These are phyloP conservation scores for Agrocybe pediades DNA, from an alignment of 768 basidiomycete genomes.

Conservation along the genomic window DNA sequence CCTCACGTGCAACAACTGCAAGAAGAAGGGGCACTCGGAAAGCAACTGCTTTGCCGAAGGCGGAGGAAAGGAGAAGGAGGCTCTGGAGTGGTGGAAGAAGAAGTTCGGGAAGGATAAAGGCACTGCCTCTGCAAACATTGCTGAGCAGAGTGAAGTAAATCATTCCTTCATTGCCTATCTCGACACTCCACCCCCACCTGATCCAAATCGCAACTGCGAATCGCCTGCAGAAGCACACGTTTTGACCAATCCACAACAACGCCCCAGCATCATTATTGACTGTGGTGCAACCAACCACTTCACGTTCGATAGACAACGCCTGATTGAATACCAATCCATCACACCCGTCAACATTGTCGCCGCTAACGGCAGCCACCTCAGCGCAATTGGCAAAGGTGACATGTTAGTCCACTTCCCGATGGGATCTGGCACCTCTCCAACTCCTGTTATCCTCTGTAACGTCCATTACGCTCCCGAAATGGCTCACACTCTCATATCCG, in stretches of 20 bases:
- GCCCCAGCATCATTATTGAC: constrained; percentile 27
- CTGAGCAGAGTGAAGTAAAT: constrained; percentile 10
- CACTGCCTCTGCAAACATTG: constrained; percentile 8
- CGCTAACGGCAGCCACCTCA: constrained; percentile 28
- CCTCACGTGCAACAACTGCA: constrained; percentile 28
- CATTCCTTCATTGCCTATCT: neutral
- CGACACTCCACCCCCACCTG: neutral
- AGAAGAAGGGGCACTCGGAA: constrained; percentile 24
- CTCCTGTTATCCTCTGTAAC: constrained; percentile 18
- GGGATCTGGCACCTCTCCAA: constrained; percentile 18
- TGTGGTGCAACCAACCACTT: constrained; percentile 35
- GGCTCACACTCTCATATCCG: constrained; percentile 29
- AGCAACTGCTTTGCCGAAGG: constrained; percentile 32
- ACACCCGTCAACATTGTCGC: constrained; percentile 21
- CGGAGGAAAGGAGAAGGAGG: constrained; percentile 29
- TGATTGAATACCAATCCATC: constrained; percentile 25
- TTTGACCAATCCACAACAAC: neutral
- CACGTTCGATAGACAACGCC: constrained; percentile 25
- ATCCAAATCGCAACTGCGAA: constrained; percentile 13
- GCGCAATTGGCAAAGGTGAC: constrained; percentile 29
- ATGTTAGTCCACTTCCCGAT: constrained; percentile 25
- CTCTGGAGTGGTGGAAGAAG: constrained; percentile 27
- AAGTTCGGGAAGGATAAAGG: constrained; percentile 16
- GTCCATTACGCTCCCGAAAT: constrained; percentile 28
- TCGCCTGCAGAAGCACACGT: neutral